A percentile compares a stretch with the other conserved stretches of the same genome.
These are phyloP conservation scores for Ophiostoma pallidulum DNA, from an alignment of 2,329 filamentous ascomycete species.

Conservation along the genomic window DNA sequence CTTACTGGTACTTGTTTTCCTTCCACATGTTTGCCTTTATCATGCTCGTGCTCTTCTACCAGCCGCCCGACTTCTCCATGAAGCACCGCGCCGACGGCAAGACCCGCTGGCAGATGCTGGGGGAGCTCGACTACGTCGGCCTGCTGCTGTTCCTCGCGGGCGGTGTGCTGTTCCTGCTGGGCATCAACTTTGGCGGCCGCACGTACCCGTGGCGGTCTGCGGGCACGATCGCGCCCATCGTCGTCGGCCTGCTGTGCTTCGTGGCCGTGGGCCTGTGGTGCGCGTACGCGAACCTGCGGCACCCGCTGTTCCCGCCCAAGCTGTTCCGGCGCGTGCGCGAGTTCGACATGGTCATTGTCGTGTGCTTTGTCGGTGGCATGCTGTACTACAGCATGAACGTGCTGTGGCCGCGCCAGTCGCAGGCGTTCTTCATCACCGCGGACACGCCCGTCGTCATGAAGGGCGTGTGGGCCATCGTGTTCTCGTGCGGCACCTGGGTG, in stretches of 20 bases:
- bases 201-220: slow-evolving; percentile 23
- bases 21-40: slow-evolving; percentile 19
- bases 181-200: slow-evolving; percentile 23
- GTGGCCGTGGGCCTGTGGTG: slow-evolving; percentile 24
- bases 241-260: slow-evolving; percentile 22
- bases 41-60: slow-evolving; percentile 23
- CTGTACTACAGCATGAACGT: slow-evolving; percentile 25
- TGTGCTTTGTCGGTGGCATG: slow-evolving; percentile 25
- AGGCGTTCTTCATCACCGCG: slow-evolving; percentile 32
- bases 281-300: slow-evolving; percentile 20
- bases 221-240: slow-evolving; percentile 23
- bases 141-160: slow-evolving; percentile 22
- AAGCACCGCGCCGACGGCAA: slow-evolving; percentile 24
- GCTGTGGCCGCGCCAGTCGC: slow-evolving; percentile 25
- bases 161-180: slow-evolving; percentile 22
- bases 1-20: slow-evolving; percentile 19
- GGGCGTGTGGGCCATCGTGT: slow-evolving; percentile 23
- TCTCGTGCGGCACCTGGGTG: slow-evolving; percentile 23
- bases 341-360: slow-evolving; percentile 22
- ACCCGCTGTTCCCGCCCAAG: slow-evolving; percentile 24
- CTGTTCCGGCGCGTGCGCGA: slow-evolving; percentile 19
- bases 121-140: slow-evolving; percentile 29
- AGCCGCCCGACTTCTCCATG: slow-evolving; percentile 27
- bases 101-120: slow-evolving; percentile 19
- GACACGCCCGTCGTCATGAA: slow-evolving; percentile 16